phyloP scores from a whole-genome alignment of 1,284 basidiomycete genomes.

The Lentinula novae-zelandiae region DNA sequence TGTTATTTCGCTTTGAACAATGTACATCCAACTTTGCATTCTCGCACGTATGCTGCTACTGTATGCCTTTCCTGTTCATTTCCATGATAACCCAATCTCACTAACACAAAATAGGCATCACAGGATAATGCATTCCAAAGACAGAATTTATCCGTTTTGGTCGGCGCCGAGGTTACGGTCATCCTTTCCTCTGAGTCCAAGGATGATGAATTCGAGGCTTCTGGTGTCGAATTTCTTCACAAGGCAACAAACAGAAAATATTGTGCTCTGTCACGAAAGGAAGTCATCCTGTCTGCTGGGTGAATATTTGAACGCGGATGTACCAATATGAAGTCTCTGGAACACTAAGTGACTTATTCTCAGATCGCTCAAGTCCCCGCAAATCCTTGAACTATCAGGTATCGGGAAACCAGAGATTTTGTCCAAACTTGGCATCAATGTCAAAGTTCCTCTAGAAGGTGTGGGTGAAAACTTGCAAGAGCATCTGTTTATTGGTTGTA shows the following conservation, averaged over 20 bases:
- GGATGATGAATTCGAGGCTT: slow-evolving; percentile 13
- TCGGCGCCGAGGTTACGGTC: slow-evolving; percentile 11
- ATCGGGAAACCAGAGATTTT: slow-evolving; percentile 41
- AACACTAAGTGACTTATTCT: not conserved
- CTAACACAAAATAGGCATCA: slow-evolving; percentile 5
- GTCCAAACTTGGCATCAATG: slow-evolving; percentile 31
- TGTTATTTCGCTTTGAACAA: slow-evolving; percentile 12
- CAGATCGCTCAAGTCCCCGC: slow-evolving; percentile 37
- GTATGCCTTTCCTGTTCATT: slow-evolving; percentile 8
- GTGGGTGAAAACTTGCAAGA: slow-evolving; percentile 52
- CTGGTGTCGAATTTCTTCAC: slow-evolving; percentile 22
- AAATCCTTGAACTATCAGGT: slow-evolving; percentile 48
- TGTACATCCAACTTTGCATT: slow-evolving; percentile 17
- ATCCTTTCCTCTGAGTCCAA: slow-evolving; percentile 6
- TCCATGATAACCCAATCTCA: not conserved
- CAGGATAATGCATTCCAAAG: slow-evolving; percentile 10
- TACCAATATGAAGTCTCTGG: not conserved
- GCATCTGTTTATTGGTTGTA: slow-evolving; percentile 29
- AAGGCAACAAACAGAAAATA: slow-evolving; percentile 1
- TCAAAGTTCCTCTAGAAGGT: slow-evolving; percentile 39
- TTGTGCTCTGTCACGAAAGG: slow-evolving; percentile 18
- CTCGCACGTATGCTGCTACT: slow-evolving; percentile 17
- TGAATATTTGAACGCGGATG: slow-evolving; percentile 14
- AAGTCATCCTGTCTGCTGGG: slow-evolving; percentile 42
- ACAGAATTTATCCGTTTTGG: slow-evolving; percentile 16